These are phyloP conservation scores for Ensete glaucum DNA, from an alignment of 176 grass and related monocot species.

Conservation along the genomic window DNA sequence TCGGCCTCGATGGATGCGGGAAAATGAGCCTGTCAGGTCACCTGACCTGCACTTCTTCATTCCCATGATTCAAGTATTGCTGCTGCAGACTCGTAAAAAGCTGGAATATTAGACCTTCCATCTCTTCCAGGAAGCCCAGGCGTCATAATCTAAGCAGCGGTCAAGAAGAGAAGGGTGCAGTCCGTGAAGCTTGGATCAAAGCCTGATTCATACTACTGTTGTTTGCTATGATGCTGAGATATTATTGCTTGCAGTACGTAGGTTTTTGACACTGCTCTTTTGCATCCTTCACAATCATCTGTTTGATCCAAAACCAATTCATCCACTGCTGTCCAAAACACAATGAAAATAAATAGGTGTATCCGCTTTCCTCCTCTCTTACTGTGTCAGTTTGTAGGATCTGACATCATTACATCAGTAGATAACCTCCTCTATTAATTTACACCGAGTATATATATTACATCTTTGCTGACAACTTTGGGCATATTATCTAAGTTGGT, in stretches of 20 bases:
- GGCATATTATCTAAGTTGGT: not conserved
- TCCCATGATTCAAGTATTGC: slow-evolving; percentile 17
- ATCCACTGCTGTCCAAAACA: not conserved
- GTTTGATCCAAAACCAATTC: not conserved
- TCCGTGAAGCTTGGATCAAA: slow-evolving; percentile 99
- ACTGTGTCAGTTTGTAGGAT: not conserved
- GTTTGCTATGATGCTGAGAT: too few species aligned
- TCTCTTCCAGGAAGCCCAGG: not conserved
- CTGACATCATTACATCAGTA: not conserved
- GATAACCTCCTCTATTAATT: too few species aligned
- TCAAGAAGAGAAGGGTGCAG: slow-evolving; percentile 16
- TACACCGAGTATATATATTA: too few species aligned
- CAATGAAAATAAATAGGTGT: not conserved
- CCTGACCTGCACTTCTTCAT: too few species aligned
- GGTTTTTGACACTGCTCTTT: not conserved
- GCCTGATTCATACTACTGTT: slow-evolving; percentile 32
- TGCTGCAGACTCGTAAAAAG: slow-evolving; percentile 30
- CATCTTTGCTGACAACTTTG: too few species aligned
- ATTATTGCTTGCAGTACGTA: too few species aligned
- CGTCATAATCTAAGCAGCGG: slow-evolving; percentile 9
- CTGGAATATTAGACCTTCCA: slow-evolving; percentile 45
- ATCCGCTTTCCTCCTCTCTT: too few species aligned
- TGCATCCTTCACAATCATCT: not conserved
- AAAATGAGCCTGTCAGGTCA: too few species aligned
- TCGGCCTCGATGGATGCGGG: too few species aligned